Base-by-base conservation (phyloP, 2,329 filamentous ascomycete species). In the Curvularia eragrostidis region DNA sequence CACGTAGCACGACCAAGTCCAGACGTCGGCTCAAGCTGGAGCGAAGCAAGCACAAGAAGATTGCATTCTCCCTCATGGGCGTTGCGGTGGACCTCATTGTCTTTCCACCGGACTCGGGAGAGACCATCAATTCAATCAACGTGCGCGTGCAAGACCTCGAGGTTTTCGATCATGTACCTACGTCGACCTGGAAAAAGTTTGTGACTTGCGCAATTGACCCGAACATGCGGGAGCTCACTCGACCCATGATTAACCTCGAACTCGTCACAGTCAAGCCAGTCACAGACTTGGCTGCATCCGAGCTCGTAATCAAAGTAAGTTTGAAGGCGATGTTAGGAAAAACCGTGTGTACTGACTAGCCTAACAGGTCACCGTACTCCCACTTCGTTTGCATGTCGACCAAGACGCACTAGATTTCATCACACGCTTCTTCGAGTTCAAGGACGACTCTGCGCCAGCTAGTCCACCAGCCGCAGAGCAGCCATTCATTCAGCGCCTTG, bases 181-280 rank as follows among this genome's bases (percentile, higher is more conserved):
- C 92, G 0, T 99, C 95, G 3, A 97, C 94, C 0, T 99, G 96
- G 96, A 96, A 91, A 76, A 99, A 97, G 75, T 99, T 99, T 78
- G 89, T 92, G 13, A 98, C 94, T 0, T 97, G 97, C 69, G 91
- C 96, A 80, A 87, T 91, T 58, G 92, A 96, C 72, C 89, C 89
- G 10, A 91, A 91, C n/a, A 88, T 91, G 70, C 87, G 93, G 48
- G 92, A 98, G 77, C 89, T 91, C 77, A 90, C 89, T 18, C 90
- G 89, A 13, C 92, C 88, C 69, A 97, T 98, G 93, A 84, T 95
- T 15, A 93, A 97, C 71, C 80, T 98, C 8, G 91, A 97, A 73
- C 81, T 98, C 5, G 81, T 96, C 55, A 97, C 91, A 53, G 92
- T 98, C 39, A 92, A 90, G 75, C 95, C 95, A 3, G 84, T 97